Conservation (phyloP, 1,139 yeast species). For the Blastobotrys ciferrii region DNA sequence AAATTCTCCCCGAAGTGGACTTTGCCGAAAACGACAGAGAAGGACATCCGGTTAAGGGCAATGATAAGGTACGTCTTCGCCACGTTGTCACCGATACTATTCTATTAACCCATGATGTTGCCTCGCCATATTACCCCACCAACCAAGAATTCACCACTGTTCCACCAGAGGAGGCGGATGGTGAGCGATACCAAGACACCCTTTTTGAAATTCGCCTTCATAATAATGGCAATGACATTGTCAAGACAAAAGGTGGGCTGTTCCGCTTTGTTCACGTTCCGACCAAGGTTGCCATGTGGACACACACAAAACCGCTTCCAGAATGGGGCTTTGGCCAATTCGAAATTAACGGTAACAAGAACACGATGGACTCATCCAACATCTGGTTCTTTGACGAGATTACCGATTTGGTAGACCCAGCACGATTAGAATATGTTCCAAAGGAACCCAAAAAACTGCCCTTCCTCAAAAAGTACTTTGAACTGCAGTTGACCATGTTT, state of each 20-base stretch:
- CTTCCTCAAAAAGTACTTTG: constrained; percentile 84
- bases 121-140: constrained; percentile 88
- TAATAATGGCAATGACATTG: constrained; percentile 50
- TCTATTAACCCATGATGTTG: constrained; percentile 90
- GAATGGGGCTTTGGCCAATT: constrained; percentile 93
- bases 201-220: constrained; percentile 70
- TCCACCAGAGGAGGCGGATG: constrained; percentile 54
- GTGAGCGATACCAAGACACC: constrained; percentile 67
- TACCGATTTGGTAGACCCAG: constrained; percentile 57
- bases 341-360: constrained; percentile 94
- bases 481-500: constrained; percentile 86
- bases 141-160: constrained; percentile 89
- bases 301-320: constrained; percentile 83
- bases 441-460: constrained; percentile 55
- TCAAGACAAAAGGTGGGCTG: constrained; percentile 68
- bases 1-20: constrained; percentile 65
- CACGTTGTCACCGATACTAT: constrained; percentile 80
- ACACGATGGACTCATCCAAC: constrained; percentile 62
- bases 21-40: constrained; percentile 40
- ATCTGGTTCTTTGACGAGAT: constrained; percentile 79
- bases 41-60: constrained; percentile 52
- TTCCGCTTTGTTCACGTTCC: constrained; percentile 76
- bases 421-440: constrained; percentile 56
- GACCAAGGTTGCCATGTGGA: constrained; percentile 93
- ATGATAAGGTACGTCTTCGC: constrained; percentile 72